Evolutionary conservation across 176 grass and related monocot species (phyloP).

Genomic region (Musa beccarii): DNA sequence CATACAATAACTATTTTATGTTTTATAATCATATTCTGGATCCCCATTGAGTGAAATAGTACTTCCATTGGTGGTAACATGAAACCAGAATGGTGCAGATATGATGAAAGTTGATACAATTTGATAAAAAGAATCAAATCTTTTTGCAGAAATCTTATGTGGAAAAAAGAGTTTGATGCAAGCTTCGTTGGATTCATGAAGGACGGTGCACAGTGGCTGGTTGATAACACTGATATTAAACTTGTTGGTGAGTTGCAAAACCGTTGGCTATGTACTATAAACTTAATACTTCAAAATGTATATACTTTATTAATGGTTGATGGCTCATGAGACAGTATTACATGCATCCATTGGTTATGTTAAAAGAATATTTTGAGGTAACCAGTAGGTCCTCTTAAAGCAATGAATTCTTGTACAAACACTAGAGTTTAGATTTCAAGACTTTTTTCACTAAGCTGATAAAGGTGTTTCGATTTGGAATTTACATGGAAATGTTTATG

Average conservation of each 20-base stretch:
- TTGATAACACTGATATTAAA: conserved; percentile 75
- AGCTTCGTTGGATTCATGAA: conserved; percentile 85
- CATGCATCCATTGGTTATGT: background rate
- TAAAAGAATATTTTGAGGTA: background rate
- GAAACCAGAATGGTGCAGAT: too few species aligned
- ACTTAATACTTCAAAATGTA: background rate
- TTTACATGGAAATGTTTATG: too few species aligned
- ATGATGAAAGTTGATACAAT: background rate
- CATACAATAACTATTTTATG: too few species aligned
- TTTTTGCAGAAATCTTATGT: conserved; percentile 55
- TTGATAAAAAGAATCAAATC: background rate
- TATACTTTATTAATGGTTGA: background rate
- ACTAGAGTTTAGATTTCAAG: too few species aligned
- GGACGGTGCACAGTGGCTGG: conserved; percentile 75
- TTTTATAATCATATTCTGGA: too few species aligned
- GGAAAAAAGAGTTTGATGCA: conserved; percentile 72
- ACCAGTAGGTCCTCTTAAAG: background rate
- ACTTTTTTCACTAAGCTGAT: too few species aligned
- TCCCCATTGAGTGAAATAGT: too few species aligned
- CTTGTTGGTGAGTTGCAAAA: conserved; percentile 53
- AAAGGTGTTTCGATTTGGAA: too few species aligned
- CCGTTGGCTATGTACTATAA: background rate
- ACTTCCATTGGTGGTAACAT: too few species aligned
- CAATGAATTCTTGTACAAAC: too few species aligned
- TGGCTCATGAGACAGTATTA: background rate